Evolutionary conservation across 2,329 filamentous ascomycete genomes (phyloP), one percentile per base, ranked within the genome.

Genomic region (Cladophialophora psammophila): DNA sequence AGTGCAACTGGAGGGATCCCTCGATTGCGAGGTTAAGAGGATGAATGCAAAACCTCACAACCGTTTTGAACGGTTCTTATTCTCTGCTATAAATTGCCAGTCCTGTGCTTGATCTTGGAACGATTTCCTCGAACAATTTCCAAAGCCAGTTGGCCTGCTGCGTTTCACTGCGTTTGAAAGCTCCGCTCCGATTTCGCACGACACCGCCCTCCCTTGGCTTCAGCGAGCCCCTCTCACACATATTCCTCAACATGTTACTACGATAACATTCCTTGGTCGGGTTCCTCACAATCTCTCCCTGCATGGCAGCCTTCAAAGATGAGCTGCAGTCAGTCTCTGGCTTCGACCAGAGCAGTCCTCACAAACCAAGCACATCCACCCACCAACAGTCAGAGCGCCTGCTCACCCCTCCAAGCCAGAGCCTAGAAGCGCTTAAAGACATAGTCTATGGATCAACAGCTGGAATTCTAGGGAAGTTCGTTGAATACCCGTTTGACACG

Each of bases 401-500:
- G 7, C 45, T 26, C 20, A 61, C 64, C 38, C 67, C 69, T 15
- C 77, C 77, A 60, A 79, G 79, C 64, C 84, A 87, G 74, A 84
- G 84, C 58, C 72, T 84, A 35, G 90, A 95, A 75, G 92, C 92
- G 5, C 75, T 94, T 48, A 94, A 97, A 79, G 94, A 98, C 76
- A 87, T 99, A 64, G 76, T 90, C 10, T 98, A 93, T 78, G 95
- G 95, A 77, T 97, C 94, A 66, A 79, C 87, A 66, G 94, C 94
- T 63, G 95, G 95, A 68, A 88, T 96, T 67, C 89, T 92, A 40
- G 94, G 94, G 69, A 99, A 98, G 83, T 92, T 94, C 78, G 94
- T 99, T 76, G 95, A 99, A 79, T 99, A 97, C 78, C 95, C 95
- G 31, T 99, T 99, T 80, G 95, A 99, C 80, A 99, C 95, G 0